Evolutionary conservation across 1,284 basidiomycete species (phyloP).

Genomic region (Chalciporus sp.): DNA sequence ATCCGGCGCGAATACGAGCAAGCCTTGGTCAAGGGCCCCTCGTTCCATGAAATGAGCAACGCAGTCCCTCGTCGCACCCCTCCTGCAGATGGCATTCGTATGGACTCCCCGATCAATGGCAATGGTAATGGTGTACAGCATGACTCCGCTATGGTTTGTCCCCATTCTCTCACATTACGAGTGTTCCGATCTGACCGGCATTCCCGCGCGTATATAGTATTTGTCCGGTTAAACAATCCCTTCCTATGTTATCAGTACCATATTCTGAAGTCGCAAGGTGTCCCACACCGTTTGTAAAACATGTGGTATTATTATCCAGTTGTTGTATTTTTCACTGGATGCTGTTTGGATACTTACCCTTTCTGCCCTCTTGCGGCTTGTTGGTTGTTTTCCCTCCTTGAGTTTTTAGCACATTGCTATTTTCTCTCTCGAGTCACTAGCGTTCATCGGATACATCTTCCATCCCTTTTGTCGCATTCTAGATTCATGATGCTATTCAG

Average conservation of each 20-base stretch:
- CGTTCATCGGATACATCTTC: background rate
- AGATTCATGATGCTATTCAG: slow-evolving; percentile 10
- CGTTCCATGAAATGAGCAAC: slow-evolving; percentile 36
- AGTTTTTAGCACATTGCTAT: slow-evolving; percentile 23
- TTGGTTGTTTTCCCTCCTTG: background rate
- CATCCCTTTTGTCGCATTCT: slow-evolving; percentile 8
- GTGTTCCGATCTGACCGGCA: slow-evolving; percentile 19
- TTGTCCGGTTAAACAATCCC: slow-evolving; percentile 22
- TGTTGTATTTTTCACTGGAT: slow-evolving; percentile 13
- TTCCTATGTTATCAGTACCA: slow-evolving; percentile 34
- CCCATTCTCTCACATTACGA: background rate
- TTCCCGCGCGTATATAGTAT: slow-evolving; percentile 20
- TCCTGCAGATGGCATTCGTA: slow-evolving; percentile 14
- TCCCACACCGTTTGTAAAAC: slow-evolving; percentile 23
- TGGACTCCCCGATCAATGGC: slow-evolving; percentile 16
- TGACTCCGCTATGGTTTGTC: slow-evolving; percentile 21
- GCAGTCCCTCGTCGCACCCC: slow-evolving; percentile 23
- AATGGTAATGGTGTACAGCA: slow-evolving; percentile 24
- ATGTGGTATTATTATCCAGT: slow-evolving; percentile 27
- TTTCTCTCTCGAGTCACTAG: slow-evolving; percentile 13
- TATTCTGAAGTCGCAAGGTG: slow-evolving; percentile 22
- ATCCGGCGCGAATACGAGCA: slow-evolving; percentile 59
- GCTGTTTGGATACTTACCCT: slow-evolving; percentile 10
- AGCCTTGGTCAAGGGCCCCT: slow-evolving; percentile 37
- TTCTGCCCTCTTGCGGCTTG: slow-evolving; percentile 5